Evolutionary conservation across 495 filamentous ascomycete genomes (phyloP), one percentile per base, ranked within the genome.

Genomic region (Tetracladium setigerum): DNA sequence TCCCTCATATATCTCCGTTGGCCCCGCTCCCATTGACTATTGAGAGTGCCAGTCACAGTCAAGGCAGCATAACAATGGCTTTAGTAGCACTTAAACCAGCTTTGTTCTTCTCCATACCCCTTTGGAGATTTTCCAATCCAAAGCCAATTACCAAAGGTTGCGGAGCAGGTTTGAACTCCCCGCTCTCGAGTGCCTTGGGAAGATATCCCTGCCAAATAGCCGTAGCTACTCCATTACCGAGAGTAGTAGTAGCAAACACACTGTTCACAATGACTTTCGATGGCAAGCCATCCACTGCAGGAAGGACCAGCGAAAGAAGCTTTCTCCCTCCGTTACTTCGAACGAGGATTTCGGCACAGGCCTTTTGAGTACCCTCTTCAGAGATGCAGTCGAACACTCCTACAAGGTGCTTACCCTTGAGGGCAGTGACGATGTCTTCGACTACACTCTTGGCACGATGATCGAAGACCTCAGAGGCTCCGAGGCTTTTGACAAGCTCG

Each of bases 401-500:
- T 9, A 41, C 49, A 16, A 38, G n/a, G 1, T n/a, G 24, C 34
- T 57, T 57, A 15, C 15, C 49, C 22, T 40, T 30, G 5, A 47
- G 27, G 2, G 13, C 1, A 2, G 15, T 30, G 4, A 42, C 14
- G 15, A 47, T 46, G 14, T 52, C 36, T 9, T 47, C 49, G 7
- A 41, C 36, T 8, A 46, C 49, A 4, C 14, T 37, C 6, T 35
- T 2, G 4, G 14, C 18, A 9, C 15, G 1, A 37, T 54, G 49
- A 34, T 54, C 51, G 30, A 54, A 54, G 15, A 24, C 41, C 14
- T 54, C 16, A 1, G 31, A 13, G 0, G 67, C 70, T 3, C 70
- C 71, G 8, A 67, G 62, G 5, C 32, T 52, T 50, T 56, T 64
- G 8, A 70, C 58, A 33, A 54, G 59, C 2, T 53, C 55, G 41